Evolutionary conservation across 768 basidiomycete genomes (phyloP), one percentile per base, ranked within the genome.

Genomic region (Macrolepiota fuliginosa): DNA sequence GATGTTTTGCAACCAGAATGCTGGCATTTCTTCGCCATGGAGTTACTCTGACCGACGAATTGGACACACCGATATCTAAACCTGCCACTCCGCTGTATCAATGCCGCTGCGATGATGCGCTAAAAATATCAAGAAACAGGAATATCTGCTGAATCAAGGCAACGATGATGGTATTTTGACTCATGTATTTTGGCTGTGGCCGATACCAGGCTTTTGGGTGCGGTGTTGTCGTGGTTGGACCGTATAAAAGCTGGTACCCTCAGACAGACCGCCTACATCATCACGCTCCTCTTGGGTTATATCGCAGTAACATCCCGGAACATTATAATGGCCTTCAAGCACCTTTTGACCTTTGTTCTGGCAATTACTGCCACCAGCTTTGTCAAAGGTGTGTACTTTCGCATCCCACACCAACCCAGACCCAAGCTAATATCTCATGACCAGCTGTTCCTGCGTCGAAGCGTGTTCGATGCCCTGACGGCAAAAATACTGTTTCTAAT

Each of bases 401-500:
- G 7, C 29, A 3, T 32, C 29, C 7, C 29, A 7, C 29, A 7
- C 3, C 29, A 32, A 32, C 29, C 29, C 29, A 32, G 29, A 32
- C 29, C 29, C 3, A 3, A 32, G 29, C 29, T 32, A 32, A 32
- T 32, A 32, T 32, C 7, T 32, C 29, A 32, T 32, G 29, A 32
- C 29, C 24, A 61, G 59, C 59, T 32, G 59, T 54, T 46, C 59
- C 59, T 4, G 27, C 59, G 29, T 13, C 27, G 15, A 46, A 22
- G 52, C 58, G 37, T 19, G 42, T 42, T 24, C 42, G 46, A n/a
- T 74, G 73, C 50, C 61, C 70, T 2, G 69, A 72, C 53, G 71
- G 73, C 15, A 62, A 42, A 32, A 63, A 69, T 35, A 69, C 65
- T 15, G 70, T 68, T 10, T 66, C 67, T 1, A 75, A 77, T 56